A percentile compares a stretch with the other conserved stretches of the same genome.
phyloP scores from a whole-genome alignment of 306 rosid species.

The Argentina anserina region DNA sequence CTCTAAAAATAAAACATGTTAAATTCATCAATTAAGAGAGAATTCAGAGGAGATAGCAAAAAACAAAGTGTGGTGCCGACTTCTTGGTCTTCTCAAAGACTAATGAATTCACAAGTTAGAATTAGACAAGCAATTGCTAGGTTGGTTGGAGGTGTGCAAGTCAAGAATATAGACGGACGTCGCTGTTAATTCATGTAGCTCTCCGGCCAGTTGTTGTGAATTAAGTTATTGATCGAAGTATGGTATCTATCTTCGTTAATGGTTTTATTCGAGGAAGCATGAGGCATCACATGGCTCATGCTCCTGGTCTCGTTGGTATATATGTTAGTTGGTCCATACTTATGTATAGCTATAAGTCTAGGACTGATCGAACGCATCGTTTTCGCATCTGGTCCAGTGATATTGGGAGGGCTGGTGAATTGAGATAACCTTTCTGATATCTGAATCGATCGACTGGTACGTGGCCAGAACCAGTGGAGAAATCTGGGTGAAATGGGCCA shows the following conservation, averaged over 20 bases:
- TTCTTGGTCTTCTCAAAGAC: background rate
- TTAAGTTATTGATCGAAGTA: background rate
- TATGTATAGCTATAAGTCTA: background rate
- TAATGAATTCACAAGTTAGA: background rate
- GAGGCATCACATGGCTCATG: conserved; percentile 21
- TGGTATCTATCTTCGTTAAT: background rate
- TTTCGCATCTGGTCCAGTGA: conserved; percentile 8
- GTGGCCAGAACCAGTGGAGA: background rate
- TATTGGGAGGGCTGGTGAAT: background rate
- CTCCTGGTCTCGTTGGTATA: background rate
- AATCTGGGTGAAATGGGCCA: background rate
- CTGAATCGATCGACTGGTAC: background rate
- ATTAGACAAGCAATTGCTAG: background rate
- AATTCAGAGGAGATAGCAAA: background rate
- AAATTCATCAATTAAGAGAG: too few species aligned
- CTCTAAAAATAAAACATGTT: background rate
- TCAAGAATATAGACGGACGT: conserved; percentile 1
- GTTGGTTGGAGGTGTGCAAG: background rate
- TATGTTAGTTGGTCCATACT: conserved; percentile 5
- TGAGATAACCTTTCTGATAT: background rate
- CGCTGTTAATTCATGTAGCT: background rate
- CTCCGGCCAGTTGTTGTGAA: background rate
- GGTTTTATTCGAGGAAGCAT: conserved; percentile 9
- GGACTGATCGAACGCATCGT: background rate
- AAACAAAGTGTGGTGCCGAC: background rate